Conservation (phyloP, 306 rosid species). For the Castanea sativa region DNA sequence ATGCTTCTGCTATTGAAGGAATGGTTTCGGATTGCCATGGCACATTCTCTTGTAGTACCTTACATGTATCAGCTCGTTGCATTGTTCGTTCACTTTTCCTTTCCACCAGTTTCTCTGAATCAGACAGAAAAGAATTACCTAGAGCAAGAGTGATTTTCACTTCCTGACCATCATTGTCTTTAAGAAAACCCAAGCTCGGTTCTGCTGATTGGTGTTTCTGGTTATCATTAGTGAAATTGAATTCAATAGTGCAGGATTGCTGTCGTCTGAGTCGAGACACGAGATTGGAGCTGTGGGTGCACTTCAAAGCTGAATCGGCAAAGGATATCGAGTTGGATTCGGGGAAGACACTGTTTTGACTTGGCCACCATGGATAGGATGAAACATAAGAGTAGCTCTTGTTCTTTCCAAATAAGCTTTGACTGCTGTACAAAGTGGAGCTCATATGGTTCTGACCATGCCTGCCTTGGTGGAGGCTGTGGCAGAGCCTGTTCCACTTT, state of each 20-base stretch:
- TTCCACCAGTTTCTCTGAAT: slow-evolving; percentile 40
- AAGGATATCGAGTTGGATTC: slow-evolving; percentile 67
- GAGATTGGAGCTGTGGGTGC: slow-evolving; percentile 35
- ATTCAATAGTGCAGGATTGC: slow-evolving; percentile 83
- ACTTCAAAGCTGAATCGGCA: slow-evolving; percentile 40
- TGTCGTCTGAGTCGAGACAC: slow-evolving; percentile 61
- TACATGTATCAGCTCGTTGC: slow-evolving; percentile 54
- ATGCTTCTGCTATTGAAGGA: slow-evolving; percentile 68
- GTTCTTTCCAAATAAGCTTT: slow-evolving; percentile 40
- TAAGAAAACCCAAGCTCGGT: slow-evolving; percentile 52
- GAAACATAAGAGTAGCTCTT: slow-evolving; percentile 53
- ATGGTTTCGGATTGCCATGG: slow-evolving; percentile 89
- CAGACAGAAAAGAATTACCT: slow-evolving; percentile 60
- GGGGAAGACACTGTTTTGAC: slow-evolving; percentile 38
- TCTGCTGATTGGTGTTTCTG: slow-evolving; percentile 38
- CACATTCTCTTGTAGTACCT: slow-evolving; percentile 77
- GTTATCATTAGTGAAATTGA: slow-evolving; percentile 55
- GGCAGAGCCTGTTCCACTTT: slow-evolving; percentile 76
- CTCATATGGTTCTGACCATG: slow-evolving; percentile 41
- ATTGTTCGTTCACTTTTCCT: slow-evolving; percentile 41
- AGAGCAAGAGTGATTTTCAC: slow-evolving; percentile 78
- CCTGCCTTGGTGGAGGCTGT: slow-evolving; percentile 60
- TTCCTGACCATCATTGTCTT: slow-evolving; percentile 58
- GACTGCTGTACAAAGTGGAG: slow-evolving; percentile 32
- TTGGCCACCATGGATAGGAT: slow-evolving; percentile 63